A percentile compares a stretch with the other conserved stretches of the same genome.
Conservation (phyloP, 768 basidiomycete species). For the Agrocybe pediades region DNA sequence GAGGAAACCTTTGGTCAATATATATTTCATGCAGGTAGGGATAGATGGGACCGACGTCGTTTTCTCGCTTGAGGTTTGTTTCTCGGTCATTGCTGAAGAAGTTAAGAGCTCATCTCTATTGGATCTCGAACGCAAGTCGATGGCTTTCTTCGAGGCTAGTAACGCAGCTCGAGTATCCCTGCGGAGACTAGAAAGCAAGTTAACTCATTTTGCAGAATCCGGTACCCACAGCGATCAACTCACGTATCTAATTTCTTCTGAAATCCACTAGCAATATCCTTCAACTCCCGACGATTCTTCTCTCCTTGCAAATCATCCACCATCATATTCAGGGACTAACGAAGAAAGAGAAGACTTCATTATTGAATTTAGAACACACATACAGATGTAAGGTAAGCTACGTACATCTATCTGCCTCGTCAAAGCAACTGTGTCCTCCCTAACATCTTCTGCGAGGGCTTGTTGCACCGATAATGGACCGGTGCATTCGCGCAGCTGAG, state of each 20-base stretch:
- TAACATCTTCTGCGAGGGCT: conserved; percentile 69
- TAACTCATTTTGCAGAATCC: neutral
- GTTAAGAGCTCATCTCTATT: conserved; percentile 71
- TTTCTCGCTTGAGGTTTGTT: conserved; percentile 56
- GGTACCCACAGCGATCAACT: conserved; percentile 6
- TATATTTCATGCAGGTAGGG: neutral
- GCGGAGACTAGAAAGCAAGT: conserved; percentile 45
- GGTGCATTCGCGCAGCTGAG: conserved; percentile 65
- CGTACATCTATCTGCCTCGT: conserved; percentile 69
- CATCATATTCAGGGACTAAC: conserved; percentile 64
- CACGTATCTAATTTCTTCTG: conserved; percentile 53
- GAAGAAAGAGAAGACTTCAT: conserved; percentile 17
- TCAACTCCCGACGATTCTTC: conserved; percentile 50
- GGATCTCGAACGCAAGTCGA: conserved; percentile 61
- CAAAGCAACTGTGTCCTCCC: conserved; percentile 71
- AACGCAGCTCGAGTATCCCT: conserved; percentile 68
- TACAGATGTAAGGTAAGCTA: neutral
- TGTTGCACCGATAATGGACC: conserved; percentile 76
- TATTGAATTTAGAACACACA: conserved; percentile 5
- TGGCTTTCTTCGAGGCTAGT: conserved; percentile 70
- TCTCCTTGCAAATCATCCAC: conserved; percentile 73
- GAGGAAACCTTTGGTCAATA: neutral
- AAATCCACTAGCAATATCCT: conserved; percentile 50
- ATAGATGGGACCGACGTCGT: conserved; percentile 49
- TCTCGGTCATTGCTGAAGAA: conserved; percentile 48